These are phyloP conservation scores for Aspergillus affinis DNA, from an alignment of 495 filamentous ascomycete species.

Conservation along the genomic window DNA sequence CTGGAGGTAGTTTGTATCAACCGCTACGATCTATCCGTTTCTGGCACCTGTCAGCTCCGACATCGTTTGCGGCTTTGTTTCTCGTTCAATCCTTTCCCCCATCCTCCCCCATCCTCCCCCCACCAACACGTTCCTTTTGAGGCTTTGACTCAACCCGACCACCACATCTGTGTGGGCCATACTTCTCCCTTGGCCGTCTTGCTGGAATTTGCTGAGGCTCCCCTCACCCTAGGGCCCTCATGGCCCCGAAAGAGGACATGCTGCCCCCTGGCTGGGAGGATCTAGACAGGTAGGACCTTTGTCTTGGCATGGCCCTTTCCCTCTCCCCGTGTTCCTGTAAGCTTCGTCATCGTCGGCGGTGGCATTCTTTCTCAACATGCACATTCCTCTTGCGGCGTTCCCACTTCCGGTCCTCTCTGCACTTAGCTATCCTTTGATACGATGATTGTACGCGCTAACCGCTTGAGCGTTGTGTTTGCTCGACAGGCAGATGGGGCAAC, in stretches of 20 bases:
- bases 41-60: constrained; percentile 19
- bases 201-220: constrained; percentile 6
- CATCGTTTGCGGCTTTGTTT: constrained; percentile 23
- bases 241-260: constrained; percentile 52
- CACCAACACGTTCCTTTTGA: neutral
- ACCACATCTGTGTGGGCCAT: constrained; percentile 14
- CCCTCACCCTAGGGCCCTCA: constrained; percentile 42
- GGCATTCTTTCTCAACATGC: neutral
- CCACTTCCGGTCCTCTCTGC: constrained; percentile 11
- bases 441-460: constrained; percentile 29
- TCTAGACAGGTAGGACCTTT: constrained; percentile 44
- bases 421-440: neutral
- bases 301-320: constrained; percentile 19
- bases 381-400: constrained; percentile 11
- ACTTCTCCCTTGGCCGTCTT: constrained; percentile 1
- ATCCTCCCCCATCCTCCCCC: constrained; percentile 1
- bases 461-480: constrained; percentile 36
- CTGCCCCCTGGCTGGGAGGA: constrained; percentile 51
- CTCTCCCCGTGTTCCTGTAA: neutral
- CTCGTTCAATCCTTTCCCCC: neutral
- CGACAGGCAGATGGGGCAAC: constrained; percentile 70
- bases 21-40: constrained; percentile 11
- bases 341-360: neutral
- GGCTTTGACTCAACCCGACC: constrained; percentile 5
- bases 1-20: constrained; percentile 19